Conservation (phyloP, 805 yeast species). For the Wickerhamomyces pijperi region DNA sequence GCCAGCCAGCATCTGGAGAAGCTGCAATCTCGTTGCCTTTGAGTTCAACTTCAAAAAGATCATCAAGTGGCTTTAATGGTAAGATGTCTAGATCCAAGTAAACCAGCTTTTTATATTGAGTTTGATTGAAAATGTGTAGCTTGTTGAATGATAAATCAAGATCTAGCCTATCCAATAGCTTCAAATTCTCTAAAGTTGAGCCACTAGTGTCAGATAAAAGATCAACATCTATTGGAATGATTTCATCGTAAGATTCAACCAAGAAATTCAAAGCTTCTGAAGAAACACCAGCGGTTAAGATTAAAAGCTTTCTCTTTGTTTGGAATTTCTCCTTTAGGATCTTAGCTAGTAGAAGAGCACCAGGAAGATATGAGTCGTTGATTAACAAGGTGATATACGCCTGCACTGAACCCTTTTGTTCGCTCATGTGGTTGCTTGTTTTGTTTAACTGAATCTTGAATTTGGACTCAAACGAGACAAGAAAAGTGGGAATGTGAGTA, state of each 20-base stretch:
- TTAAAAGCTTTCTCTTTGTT: constrained; percentile 6
- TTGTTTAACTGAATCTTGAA: neutral
- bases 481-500: no score
- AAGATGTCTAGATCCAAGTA: constrained; percentile 58
- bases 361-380: constrained; percentile 39
- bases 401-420: no score
- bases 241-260: constrained; percentile 15
- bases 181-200: constrained; percentile 15
- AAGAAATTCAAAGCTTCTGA: constrained; percentile 16
- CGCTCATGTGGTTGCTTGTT: neutral
- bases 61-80: constrained; percentile 24
- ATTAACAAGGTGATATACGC: constrained; percentile 36
- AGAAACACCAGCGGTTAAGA: constrained; percentile 7
- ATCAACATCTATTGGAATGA: constrained; percentile 15
- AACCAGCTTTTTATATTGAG: constrained; percentile 30
- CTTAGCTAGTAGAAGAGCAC: constrained; percentile 37
- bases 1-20: constrained; percentile 73
- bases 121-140: constrained; percentile 34
- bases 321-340: constrained; percentile 18
- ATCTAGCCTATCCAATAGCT: constrained; percentile 35
- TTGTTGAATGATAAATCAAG: constrained; percentile 37
- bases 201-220: constrained; percentile 6
- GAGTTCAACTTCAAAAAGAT: constrained; percentile 14
- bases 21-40: constrained; percentile 22
- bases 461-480: no score